These are phyloP conservation scores for Orobanche coerulescens DNA, from an alignment of 257 asterid genomes.

Conservation along the genomic window DNA sequence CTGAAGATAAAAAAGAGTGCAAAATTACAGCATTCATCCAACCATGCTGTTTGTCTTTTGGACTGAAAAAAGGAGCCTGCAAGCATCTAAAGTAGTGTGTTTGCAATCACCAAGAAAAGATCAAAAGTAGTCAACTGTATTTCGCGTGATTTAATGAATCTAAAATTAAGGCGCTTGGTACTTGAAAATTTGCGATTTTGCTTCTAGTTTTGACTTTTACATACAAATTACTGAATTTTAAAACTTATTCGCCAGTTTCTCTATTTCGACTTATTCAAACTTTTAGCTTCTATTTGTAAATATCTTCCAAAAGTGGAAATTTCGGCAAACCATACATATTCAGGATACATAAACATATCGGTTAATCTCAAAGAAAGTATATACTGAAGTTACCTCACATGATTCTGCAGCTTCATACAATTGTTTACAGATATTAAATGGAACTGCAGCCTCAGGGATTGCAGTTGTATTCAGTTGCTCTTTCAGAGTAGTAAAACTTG, in stretches of 20 bases:
- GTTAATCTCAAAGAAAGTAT: constrained; percentile 10
- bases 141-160: too few species aligned
- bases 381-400: constrained; percentile 65
- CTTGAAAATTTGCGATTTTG: not conserved
- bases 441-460: constrained; percentile 33
- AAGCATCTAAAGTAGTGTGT: not conserved
- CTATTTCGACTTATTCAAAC: too few species aligned
- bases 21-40: constrained; percentile 6
- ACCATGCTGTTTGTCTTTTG: constrained; percentile 1
- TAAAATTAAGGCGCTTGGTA: not conserved
- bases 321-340: not conserved
- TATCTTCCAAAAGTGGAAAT: not conserved
- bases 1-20: constrained; percentile 33
- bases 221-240: too few species aligned
- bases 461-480: constrained; percentile 38
- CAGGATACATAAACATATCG: not conserved
- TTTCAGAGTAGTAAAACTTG: constrained; percentile 51
- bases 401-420: constrained; percentile 76
- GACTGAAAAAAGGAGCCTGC: not conserved
- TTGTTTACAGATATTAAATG: constrained; percentile 36
- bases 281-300: not conserved
- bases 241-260: too few species aligned
- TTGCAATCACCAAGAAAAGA: not conserved
- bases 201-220: not conserved
- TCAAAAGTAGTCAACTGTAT: not conserved